phyloP scores from a whole-genome alignment of 148 eudicot genomes.

The Linanthus parryae region DNA sequence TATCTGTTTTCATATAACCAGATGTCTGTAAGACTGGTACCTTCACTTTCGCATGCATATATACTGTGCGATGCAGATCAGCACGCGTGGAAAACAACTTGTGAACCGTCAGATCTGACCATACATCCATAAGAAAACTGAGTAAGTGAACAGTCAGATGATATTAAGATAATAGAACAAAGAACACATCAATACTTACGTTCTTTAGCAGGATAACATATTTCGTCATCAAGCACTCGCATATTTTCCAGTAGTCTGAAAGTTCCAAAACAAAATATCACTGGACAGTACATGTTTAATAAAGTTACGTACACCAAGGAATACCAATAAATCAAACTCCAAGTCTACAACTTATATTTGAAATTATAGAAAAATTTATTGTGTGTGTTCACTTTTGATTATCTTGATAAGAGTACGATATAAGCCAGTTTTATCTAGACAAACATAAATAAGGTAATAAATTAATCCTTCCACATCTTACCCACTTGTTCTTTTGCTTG shows the following conservation, averaged over 20 bases:
- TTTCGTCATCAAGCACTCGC: slow-evolving; percentile 63
- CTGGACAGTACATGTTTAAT: not conserved
- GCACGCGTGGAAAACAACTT: slow-evolving; percentile 52
- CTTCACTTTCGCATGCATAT: slow-evolving; percentile 68
- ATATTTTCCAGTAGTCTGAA: slow-evolving; percentile 62
- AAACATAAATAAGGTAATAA: no score
- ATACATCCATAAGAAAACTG: slow-evolving; percentile 1
- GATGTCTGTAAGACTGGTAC: slow-evolving; percentile 14
- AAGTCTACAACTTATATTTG: no score
- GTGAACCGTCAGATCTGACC: slow-evolving; percentile 54
- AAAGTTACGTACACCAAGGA: not conserved
- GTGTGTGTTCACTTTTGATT: not conserved
- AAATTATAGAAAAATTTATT: not conserved
- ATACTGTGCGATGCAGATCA: slow-evolving; percentile 62
- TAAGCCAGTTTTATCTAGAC: no score
- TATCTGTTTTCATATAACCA: not conserved
- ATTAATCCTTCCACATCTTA: no score
- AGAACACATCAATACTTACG: slow-evolving; percentile 29
- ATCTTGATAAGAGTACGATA: no score
- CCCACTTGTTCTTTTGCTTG: no score
- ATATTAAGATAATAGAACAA: slow-evolving; percentile 2
- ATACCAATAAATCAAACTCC: not conserved
- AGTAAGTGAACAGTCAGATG: slow-evolving; percentile 3
- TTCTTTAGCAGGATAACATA: slow-evolving; percentile 67
- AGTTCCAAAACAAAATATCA: slow-evolving; percentile 1